phyloP scores from a whole-genome alignment of 2,329 filamentous ascomycete genomes.

The Cladosporium oxysporum region DNA sequence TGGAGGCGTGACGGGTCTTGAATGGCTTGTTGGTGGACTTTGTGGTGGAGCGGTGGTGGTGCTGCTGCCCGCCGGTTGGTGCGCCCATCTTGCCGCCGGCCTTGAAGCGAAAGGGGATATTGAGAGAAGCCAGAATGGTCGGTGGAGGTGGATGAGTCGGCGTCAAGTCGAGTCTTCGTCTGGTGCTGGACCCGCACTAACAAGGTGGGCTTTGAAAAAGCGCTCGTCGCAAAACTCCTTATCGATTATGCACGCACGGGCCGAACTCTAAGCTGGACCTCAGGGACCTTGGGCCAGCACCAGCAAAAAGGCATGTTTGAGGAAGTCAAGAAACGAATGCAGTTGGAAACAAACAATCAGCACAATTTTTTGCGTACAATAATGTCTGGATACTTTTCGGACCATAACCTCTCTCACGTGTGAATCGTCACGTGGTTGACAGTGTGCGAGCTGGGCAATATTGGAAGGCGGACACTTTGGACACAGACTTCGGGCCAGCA shows the following conservation, averaged over 20 bases:
- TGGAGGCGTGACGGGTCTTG: constrained; percentile 89
- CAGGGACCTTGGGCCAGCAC: background rate
- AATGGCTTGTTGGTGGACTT: constrained; percentile 87
- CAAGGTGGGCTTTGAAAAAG: constrained; percentile 17
- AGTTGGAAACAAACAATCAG: background rate
- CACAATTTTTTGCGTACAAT: background rate
- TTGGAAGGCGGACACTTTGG: background rate
- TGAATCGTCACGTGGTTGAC: background rate
- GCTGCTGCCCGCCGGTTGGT: constrained; percentile 50
- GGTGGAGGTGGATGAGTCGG: background rate
- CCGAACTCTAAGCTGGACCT: background rate
- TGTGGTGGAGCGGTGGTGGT: constrained; percentile 91
- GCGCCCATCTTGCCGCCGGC: constrained; percentile 55
- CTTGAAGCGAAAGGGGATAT: constrained; percentile 78
- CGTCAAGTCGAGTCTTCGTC: constrained; percentile 1
- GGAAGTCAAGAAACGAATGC: background rate
- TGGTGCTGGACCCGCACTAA: constrained; percentile 6
- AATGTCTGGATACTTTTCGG: background rate
- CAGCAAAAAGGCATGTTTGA: background rate
- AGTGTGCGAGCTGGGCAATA: background rate
- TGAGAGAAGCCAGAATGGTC: constrained; percentile 16
- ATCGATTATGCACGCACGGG: constrained; percentile 16
- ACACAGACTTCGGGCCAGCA: background rate
- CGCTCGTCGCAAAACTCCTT: constrained; percentile 6
- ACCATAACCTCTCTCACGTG: background rate